Base-by-base conservation (phyloP, 805 yeast genomes). In the Candida palmyrensis region DNA sequence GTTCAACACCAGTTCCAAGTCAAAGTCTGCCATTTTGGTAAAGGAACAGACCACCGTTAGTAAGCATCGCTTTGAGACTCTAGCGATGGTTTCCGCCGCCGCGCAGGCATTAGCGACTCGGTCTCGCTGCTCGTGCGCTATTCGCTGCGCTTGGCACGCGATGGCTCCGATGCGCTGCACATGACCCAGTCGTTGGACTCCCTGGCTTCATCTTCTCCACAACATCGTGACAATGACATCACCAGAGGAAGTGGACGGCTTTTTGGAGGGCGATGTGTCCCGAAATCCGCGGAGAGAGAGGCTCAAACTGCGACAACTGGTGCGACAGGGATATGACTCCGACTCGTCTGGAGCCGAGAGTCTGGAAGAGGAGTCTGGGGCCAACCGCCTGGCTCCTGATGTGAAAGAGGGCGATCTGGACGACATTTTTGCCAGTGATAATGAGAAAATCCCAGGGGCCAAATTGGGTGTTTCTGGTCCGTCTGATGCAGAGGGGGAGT, bases 1-100 rank as follows among this genome's bases (percentile, higher is more conserved):
- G 43, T 76, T 68, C 25, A 84, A 55, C 6, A 79, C 59, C 8
- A 68, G 74, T 24, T 62, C 68, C 12, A 57, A 40, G 38, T 79
- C 83, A 33, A 77, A 53, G 27, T 69, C 73, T 51, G 25, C 39
- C 45, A 44, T 46, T 9, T 12, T 14, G 23, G n/a, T n/a, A n/a
- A n/a, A n/a, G n/a, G n/a, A n/a, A n/a, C n/a, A n/a, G n/a, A n/a
- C n/a, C n/a, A n/a, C n/a, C n/a, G n/a, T n/a, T n/a, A n/a, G n/a
- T n/a, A n/a, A n/a, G n/a, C n/a, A n/a, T n/a, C n/a, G n/a, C n/a
- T n/a, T n/a, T n/a, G n/a, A n/a, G n/a, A n/a, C n/a, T n/a, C n/a
- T n/a, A n/a, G n/a, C n/a, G n/a, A n/a, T n/a, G n/a, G n/a, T n/a
- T n/a, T n/a, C n/a, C n/a, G n/a, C n/a, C n/a, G n/a, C n/a, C n/a